These are phyloP conservation scores for Striga asiatica DNA, from an alignment of 257 asterid genomes.

Conservation along the genomic window DNA sequence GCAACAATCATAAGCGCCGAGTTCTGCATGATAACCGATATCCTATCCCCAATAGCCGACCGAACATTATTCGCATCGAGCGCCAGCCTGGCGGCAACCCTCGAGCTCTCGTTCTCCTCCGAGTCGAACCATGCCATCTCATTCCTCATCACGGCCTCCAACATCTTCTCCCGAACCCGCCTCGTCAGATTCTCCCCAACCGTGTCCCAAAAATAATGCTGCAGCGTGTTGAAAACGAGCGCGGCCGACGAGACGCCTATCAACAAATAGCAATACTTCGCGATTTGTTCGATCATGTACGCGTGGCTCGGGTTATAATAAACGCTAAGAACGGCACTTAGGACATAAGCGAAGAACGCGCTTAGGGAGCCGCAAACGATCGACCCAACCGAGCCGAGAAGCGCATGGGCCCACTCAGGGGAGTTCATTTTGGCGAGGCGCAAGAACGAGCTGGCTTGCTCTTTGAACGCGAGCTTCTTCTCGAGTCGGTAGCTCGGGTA, in stretches of 20 bases:
- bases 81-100: slow-evolving; percentile 70
- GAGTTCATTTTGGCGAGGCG: slow-evolving; percentile 90
- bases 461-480: slow-evolving; percentile 84
- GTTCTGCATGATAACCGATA: slow-evolving; percentile 88
- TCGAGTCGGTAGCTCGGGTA: slow-evolving; percentile 62
- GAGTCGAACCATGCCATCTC: slow-evolving; percentile 89
- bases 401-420: slow-evolving; percentile 82
- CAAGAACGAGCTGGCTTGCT: slow-evolving; percentile 76
- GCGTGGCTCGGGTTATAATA: slow-evolving; percentile 70
- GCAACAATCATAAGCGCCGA: slow-evolving; percentile 95
- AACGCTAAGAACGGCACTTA: slow-evolving; percentile 80
- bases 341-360: slow-evolving; percentile 83
- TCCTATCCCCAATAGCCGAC: slow-evolving; percentile 86
- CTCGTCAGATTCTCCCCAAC: slow-evolving; percentile 85
- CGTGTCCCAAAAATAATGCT: slow-evolving; percentile 84
- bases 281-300: slow-evolving; percentile 63
- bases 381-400: slow-evolving; percentile 75
- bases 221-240: slow-evolving; percentile 72
- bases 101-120: slow-evolving; percentile 78
- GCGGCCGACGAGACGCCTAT: slow-evolving; percentile 90
- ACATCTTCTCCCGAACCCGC: slow-evolving; percentile 73
- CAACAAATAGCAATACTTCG: slow-evolving; percentile 67
- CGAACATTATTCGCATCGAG: slow-evolving; percentile 81
- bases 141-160: slow-evolving; percentile 61
- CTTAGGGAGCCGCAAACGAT: slow-evolving; percentile 78